Evolutionary conservation across 805 yeast species (phyloP).

Genomic region (Candida sphagnicola): DNA sequence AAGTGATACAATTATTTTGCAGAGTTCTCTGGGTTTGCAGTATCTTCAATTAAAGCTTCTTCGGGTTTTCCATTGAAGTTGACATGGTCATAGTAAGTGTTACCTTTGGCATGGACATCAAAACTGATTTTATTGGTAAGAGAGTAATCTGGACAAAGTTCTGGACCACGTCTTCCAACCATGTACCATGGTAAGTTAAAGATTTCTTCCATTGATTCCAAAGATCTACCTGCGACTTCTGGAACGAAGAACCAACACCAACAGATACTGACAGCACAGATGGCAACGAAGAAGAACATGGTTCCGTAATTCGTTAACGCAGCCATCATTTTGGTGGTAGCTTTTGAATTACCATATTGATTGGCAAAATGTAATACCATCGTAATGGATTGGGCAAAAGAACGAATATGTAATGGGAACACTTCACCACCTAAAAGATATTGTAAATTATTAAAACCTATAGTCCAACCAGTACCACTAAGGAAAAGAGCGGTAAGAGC

Average conservation of each 20-base stretch:
- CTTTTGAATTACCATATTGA: slow-evolving; percentile 53
- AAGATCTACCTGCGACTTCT: slow-evolving; percentile 43
- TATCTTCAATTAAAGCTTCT: neutral
- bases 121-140: slow-evolving; percentile 28
- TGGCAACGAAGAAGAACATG: slow-evolving; percentile 45
- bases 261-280: slow-evolving; percentile 34
- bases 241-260: slow-evolving; percentile 47
- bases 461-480: slow-evolving; percentile 52
- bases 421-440: slow-evolving; percentile 51
- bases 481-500: slow-evolving; percentile 47
- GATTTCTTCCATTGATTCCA: slow-evolving; percentile 47
- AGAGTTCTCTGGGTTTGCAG: neutral
- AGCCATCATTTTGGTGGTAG: slow-evolving; percentile 46
- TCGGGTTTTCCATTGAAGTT: slow-evolving; percentile 5
- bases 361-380: slow-evolving; percentile 53
- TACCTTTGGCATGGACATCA: slow-evolving; percentile 11
- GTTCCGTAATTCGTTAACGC: slow-evolving; percentile 46
- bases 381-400: slow-evolving; percentile 43
- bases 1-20: neutral
- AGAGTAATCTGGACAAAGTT: slow-evolving; percentile 48
- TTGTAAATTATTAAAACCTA: slow-evolving; percentile 54
- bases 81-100: slow-evolving; percentile 10
- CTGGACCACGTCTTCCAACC: slow-evolving; percentile 48
- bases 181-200: slow-evolving; percentile 53
- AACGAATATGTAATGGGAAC: slow-evolving; percentile 46